Percentiles rank a stretch among this genome's conserved stretches.
These are phyloP conservation scores for Solanum hybrid DNA, from an alignment of 305 asterid species.

Conservation along the genomic window DNA sequence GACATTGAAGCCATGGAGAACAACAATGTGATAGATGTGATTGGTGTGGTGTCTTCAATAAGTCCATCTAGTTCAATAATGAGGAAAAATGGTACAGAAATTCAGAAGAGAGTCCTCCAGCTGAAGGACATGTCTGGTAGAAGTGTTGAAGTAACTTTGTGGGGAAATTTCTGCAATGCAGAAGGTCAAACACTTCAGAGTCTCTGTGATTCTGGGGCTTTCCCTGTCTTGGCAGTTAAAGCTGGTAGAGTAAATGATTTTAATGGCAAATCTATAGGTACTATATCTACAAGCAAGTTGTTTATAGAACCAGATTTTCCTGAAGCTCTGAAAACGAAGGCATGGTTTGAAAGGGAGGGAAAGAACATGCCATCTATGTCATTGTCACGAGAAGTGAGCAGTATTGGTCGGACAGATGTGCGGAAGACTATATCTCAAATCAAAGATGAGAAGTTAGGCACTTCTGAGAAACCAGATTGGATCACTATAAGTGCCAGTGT, in stretches of 20 bases:
- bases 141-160: constrained; percentile 49
- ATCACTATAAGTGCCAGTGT: constrained; percentile 66
- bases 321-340: constrained; percentile 52
- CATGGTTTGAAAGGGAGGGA: constrained; percentile 74
- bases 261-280: constrained; percentile 33
- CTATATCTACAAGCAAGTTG: constrained; percentile 56
- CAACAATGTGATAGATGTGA: constrained; percentile 60
- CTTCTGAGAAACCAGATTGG: constrained; percentile 93
- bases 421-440: constrained; percentile 79
- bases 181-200: constrained; percentile 74
- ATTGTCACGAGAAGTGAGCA: constrained; percentile 51
- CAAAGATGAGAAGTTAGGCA: constrained; percentile 81
- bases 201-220: constrained; percentile 69
- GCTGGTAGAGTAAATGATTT: constrained; percentile 53
- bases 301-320: constrained; percentile 81
- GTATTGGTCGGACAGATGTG: constrained; percentile 38
- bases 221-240: constrained; percentile 85
- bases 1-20: constrained; percentile 67
- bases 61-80: constrained; percentile 62
- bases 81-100: constrained; percentile 80
- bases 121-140: constrained; percentile 75
- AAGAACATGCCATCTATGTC: constrained; percentile 52
- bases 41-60: constrained; percentile 70
- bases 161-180: constrained; percentile 82
- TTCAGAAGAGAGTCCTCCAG: constrained; percentile 71